Percentiles rank a stretch among this genome's conserved stretches.
Conservation (phyloP, 2,329 filamentous ascomycete species). For the Biscogniauxia sp. region DNA sequence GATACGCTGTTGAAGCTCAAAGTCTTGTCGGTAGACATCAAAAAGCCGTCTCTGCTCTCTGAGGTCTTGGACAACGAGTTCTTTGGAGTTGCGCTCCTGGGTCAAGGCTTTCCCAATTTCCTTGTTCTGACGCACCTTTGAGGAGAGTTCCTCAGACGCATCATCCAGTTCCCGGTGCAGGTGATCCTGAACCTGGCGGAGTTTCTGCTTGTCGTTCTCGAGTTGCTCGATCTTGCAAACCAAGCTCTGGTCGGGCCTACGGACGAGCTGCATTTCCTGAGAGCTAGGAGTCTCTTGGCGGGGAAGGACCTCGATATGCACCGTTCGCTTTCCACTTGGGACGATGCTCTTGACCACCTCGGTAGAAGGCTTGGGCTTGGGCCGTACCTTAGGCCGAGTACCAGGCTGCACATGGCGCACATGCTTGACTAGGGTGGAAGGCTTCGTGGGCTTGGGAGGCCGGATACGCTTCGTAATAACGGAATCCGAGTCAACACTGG, state of each 20-base stretch:
- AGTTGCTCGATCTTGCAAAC: constrained; percentile 36
- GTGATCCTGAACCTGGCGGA: constrained; percentile 30
- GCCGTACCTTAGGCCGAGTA: constrained; percentile 19
- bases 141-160: constrained; percentile 29
- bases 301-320: constrained; percentile 31
- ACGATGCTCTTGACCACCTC: constrained; percentile 26
- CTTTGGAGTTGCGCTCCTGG: constrained; percentile 33
- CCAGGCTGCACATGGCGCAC: constrained; percentile 27
- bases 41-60: constrained; percentile 35
- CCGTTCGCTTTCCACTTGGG: constrained; percentile 27
- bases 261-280: constrained; percentile 29
- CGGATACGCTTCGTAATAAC: constrained; percentile 20
- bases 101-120: constrained; percentile 28
- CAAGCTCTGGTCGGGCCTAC: constrained; percentile 30
- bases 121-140: constrained; percentile 28
- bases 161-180: constrained; percentile 32
- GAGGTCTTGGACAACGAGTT: constrained; percentile 33
- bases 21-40: constrained; percentile 36
- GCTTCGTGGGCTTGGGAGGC: constrained; percentile 21
- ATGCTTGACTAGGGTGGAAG: constrained; percentile 28
- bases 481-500: constrained; percentile 35
- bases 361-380: constrained; percentile 21
- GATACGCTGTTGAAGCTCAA: constrained; percentile 30
- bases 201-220: constrained; percentile 33
- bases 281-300: constrained; percentile 13